A percentile compares a stretch with the other conserved stretches of the same genome.
Conservation (phyloP, 2,329 filamentous ascomycete genomes). For the Botrytis fragariae region DNA sequence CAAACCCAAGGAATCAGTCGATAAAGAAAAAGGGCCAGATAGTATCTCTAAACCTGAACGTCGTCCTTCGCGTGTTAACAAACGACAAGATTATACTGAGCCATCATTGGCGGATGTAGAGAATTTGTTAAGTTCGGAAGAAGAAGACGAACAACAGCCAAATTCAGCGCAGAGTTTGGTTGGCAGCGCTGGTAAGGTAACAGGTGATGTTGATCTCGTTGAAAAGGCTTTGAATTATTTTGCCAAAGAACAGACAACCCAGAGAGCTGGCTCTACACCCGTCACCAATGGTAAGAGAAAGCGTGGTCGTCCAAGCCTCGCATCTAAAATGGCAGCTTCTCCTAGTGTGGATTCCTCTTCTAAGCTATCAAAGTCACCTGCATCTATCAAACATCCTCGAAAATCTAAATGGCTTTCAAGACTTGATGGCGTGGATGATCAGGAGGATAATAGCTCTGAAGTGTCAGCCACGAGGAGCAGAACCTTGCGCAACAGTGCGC, state of each 20-base stretch:
- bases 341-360: not conserved
- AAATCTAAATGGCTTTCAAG: conserved; percentile 35
- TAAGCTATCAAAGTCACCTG: conserved; percentile 15
- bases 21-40: not conserved
- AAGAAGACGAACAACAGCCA: not conserved
- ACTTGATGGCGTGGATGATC: conserved; percentile 29
- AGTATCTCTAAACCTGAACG: conserved; percentile 22
- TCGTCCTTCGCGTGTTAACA: conserved; percentile 25
- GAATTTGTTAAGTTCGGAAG: conserved; percentile 15
- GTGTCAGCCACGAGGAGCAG: not conserved
- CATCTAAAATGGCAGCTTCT: conserved; percentile 2
- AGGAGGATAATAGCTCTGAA: conserved; percentile 11
- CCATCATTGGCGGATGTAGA: conserved; percentile 30
- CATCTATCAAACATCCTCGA: conserved; percentile 28
- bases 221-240: conserved; percentile 28
- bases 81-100: conserved; percentile 30
- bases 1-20: conserved; percentile 23
- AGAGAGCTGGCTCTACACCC: not conserved
- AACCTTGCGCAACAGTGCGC: not conserved
- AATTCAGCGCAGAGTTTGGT: conserved; percentile 10
- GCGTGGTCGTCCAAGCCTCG: conserved; percentile 21
- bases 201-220: conserved; percentile 28
- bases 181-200: conserved; percentile 8
- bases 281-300: conserved; percentile 22
- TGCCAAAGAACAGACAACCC: conserved; percentile 17